Conservation (phyloP, 1,284 basidiomycete species). For the Cyathus olla region DNA sequence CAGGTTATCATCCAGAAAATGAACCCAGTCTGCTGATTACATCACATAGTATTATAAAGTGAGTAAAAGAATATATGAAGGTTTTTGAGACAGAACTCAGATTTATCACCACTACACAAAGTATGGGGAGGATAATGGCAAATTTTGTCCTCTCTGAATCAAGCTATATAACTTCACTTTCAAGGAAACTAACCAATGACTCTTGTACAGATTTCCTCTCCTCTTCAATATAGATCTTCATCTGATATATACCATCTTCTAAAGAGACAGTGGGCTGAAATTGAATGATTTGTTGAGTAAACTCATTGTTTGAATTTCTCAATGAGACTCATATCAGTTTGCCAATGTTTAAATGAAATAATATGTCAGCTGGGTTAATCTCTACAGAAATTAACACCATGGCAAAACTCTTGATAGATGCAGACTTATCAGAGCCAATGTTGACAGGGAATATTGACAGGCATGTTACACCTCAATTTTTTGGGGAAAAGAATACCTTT, state of each 20-base stretch:
- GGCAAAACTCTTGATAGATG: constrained; percentile 58
- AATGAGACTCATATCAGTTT: constrained; percentile 60
- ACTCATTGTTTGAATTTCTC: constrained; percentile 63
- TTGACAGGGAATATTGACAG: too few relatives aligned
- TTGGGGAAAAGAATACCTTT: too few relatives aligned
- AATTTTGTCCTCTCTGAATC: constrained; percentile 49
- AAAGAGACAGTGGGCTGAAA: constrained; percentile 57
- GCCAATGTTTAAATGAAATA: constrained; percentile 34
- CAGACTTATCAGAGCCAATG: too few relatives aligned
- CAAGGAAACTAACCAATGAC: constrained; percentile 15
- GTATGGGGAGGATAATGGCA: constrained; percentile 67
- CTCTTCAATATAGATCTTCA: constrained; percentile 57
- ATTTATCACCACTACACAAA: constrained; percentile 52
- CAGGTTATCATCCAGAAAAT: constrained; percentile 71
- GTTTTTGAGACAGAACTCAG: constrained; percentile 51
- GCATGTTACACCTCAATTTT: too few relatives aligned
- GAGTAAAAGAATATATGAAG: constrained; percentile 56
- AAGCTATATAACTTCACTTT: constrained; percentile 53
- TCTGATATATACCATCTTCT: constrained; percentile 57
- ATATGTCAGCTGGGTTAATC: constrained; percentile 37
- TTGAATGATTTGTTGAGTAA: constrained; percentile 39
- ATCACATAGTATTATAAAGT: constrained; percentile 55
- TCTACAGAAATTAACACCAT: constrained; percentile 50
- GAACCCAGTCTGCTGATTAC: constrained; percentile 62
- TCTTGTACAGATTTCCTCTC: constrained; percentile 38